Evolutionary conservation across 2,329 filamentous ascomycete genomes (phyloP), one percentile per base, ranked within the genome.

Genomic region (Neonectria neomacrospora): DNA sequence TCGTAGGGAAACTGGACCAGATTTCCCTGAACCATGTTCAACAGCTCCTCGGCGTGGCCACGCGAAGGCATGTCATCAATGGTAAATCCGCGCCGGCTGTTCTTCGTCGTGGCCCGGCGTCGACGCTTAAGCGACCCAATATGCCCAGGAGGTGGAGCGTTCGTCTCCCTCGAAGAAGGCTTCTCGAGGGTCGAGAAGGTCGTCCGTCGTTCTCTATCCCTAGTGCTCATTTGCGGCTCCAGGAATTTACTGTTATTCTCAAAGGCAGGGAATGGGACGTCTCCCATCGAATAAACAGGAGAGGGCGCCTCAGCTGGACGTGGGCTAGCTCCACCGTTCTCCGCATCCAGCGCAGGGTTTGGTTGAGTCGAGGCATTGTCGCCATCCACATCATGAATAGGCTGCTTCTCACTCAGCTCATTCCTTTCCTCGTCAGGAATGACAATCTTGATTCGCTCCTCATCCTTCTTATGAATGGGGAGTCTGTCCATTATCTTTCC

Each of bases 1-100:
- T 99, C 93, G 78, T 98, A 97, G 6, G 96, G 96, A 83, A 96
- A 99, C 67, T 93, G 82, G 26, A 99, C 94, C 55, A 99, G 78
- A 76, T 94, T 90, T 1, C 96, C 96, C 78, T 98, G 95, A 26
- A 96, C 86, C 81, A 96, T 81, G 67, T 88, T 87, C 69, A 97
- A 82, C 69, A 98, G 80, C 71, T 92, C 91, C 76, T 97, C 94
- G 1, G 94, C 92, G 69, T 96, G 92, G 6, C 86, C 85, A 58
- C 87, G 88, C 28, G 86, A 85, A 56, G 97, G 84, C 68, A 97
- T 82, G 54, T 97, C 93, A 65, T 97, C 94, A 1, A 85, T 84
- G 58, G 85, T 82, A 69, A 90, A 88, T 1, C 87, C 87, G 44
- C 88, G 86, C 32, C 87, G 86, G 70, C 87, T 91, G 63, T 87